Base-by-base conservation (phyloP, 495 filamentous ascomycete species). In the Trichocladium uniseriatum region DNA sequence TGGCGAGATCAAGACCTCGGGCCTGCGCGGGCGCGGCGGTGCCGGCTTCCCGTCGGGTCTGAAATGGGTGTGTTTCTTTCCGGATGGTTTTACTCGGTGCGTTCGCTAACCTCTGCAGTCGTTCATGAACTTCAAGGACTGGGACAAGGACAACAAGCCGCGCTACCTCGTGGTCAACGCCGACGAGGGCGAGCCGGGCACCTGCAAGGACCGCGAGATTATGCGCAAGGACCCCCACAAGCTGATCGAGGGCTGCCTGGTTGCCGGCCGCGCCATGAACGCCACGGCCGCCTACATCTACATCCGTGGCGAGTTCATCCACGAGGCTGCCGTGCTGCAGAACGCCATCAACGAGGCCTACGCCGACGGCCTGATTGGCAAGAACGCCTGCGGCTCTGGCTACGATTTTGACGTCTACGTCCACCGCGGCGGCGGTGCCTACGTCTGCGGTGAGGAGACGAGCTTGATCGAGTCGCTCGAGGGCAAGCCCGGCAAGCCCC, bases 221-320 rank as follows among this genome's bases (percentile, higher is more conserved):
- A 98, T 98, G 91, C 88, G 92, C 67, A 97, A 98, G 70, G 94
- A 98, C 65, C 92, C 92, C 38, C 92, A 98, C 75, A 97, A 97
- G 76, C 82, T 98, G 49, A 76, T 98, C 55, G 92, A 98, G 73
- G 92, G 92, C 58, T 98, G 92, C 70, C 72, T 98, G 51, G 89
- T 98, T 36, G 94, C 94, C 48, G 92, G 92, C 18, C 87, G 90
- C 60, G 87, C 89, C 55, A 95, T 95, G 89, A 95, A 98, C 71
- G 90, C 89, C 67, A 90, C 88, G 24, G 94, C 92, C 55, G 92
- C 92, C 56, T 98, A 98, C 72, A 98, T 98, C 65, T 98, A 98
- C 68, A 97, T 98, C 63, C 92, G 92, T 65, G 92, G 92, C 59
- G 92, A 98, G 68, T 98, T 98, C 73, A 94, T 95, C 68, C 82